Evolutionary conservation across 2,329 filamentous ascomycete genomes (phyloP).

Genomic region (Arthrinium phaeospermum): DNA sequence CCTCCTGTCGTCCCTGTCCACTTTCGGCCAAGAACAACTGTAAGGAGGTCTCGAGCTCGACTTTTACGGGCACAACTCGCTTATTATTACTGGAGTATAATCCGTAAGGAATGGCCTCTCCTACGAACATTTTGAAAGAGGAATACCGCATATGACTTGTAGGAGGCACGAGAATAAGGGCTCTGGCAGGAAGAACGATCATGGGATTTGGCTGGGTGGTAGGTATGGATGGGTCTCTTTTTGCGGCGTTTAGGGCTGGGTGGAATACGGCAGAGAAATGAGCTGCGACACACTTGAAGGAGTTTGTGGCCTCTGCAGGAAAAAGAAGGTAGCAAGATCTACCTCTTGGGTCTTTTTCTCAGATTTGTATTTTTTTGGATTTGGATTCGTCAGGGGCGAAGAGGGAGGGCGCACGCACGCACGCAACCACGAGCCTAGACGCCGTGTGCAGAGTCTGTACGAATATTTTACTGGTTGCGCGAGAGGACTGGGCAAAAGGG

Average conservation of each 20-base stretch:
- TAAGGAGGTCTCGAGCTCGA: neutral
- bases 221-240: neutral
- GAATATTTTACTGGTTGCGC: constrained; percentile 3
- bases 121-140: constrained; percentile 17
- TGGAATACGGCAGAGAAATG: neutral
- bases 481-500: neutral
- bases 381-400: neutral
- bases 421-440: neutral
- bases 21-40: neutral
- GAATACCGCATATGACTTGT: constrained; percentile 11
- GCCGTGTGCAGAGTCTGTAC: neutral
- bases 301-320: neutral
- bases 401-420: neutral
- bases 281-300: neutral
- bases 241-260: constrained; percentile 6
- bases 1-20: constrained; percentile 8
- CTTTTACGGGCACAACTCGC: neutral
- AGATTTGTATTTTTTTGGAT: constrained; percentile 6
- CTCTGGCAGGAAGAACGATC: neutral
- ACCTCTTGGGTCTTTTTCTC: neutral
- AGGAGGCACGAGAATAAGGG: constrained; percentile 14
- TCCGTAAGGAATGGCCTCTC: constrained; percentile 6
- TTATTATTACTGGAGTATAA: neutral
- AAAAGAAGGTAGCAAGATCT: constrained; percentile 19
- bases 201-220: constrained; percentile 3